A percentile compares a stretch with the other conserved stretches of the same genome.
Conservation (phyloP, 192 early-diverging fungal species). For the Podila horticola region DNA sequence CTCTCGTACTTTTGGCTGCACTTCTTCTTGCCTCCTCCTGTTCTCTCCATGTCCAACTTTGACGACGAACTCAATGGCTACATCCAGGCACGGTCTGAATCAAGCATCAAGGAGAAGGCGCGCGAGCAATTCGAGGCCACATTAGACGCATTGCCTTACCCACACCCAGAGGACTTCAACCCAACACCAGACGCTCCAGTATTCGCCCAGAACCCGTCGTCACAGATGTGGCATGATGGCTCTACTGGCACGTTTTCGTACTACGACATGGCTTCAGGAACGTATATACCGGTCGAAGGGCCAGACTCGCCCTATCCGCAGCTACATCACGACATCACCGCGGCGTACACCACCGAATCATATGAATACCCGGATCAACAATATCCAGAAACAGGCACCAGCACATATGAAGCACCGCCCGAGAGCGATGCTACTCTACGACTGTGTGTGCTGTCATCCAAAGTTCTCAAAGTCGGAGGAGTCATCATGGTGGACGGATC, state of each 20-base stretch:
- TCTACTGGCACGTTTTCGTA: constrained; percentile 58
- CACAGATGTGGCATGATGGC: constrained; percentile 67
- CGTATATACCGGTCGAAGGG: constrained; percentile 59
- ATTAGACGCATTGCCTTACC: constrained; percentile 6
- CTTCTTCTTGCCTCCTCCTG: neutral
- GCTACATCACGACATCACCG: constrained; percentile 1
- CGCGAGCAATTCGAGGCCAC: neutral
- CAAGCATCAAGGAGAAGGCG: constrained; percentile 19
- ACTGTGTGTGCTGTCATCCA: constrained; percentile 69
- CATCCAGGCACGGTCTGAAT: constrained; percentile 27
- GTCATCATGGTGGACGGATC: constrained; percentile 64
- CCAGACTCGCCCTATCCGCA: constrained; percentile 7
- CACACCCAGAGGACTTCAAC: constrained; percentile 30
- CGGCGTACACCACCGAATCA: neutral
- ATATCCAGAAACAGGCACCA: neutral
- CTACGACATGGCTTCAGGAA: constrained; percentile 59
- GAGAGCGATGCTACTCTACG: constrained; percentile 58
- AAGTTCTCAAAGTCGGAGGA: constrained; percentile 48
- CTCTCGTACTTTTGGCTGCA: neutral
- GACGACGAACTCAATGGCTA: constrained; percentile 45
- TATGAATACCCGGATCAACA: neutral
- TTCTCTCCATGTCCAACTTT: constrained; percentile 35
- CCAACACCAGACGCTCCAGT: constrained; percentile 30
- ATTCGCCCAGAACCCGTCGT: constrained; percentile 47
- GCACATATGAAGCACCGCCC: constrained; percentile 28